These are phyloP conservation scores for Podospora pseudocomata DNA, from an alignment of 495 filamentous ascomycete species.

Conservation along the genomic window DNA sequence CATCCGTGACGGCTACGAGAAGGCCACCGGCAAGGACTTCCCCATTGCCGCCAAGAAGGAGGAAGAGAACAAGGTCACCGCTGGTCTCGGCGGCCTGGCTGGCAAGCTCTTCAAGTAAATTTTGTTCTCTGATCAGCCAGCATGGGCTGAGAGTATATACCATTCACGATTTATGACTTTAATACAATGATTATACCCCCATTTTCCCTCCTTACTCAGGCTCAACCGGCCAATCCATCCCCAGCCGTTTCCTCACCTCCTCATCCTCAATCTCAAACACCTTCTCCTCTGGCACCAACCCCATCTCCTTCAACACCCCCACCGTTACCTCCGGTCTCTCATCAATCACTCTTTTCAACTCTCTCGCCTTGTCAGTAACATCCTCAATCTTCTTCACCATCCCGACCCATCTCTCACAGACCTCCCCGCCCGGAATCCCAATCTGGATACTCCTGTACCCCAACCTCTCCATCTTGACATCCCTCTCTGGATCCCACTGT, in stretches of 20 bases:
- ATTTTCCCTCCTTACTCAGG: background rate
- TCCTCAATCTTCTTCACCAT: conserved; percentile 55
- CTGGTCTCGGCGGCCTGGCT: conserved; percentile 1
- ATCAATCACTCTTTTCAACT: conserved; percentile 44
- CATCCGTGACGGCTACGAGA: conserved; percentile 62
- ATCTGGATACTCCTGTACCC: conserved; percentile 58
- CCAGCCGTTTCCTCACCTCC: background rate
- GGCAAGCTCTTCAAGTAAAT: conserved; percentile 9
- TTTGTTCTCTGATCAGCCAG: background rate
- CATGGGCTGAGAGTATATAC: background rate
- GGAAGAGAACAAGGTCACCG: conserved; percentile 26
- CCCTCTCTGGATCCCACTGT: conserved; percentile 63
- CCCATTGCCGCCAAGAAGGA: conserved; percentile 57
- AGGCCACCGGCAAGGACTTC: conserved; percentile 56
- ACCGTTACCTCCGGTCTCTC: conserved; percentile 31
- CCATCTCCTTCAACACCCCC: conserved; percentile 39
- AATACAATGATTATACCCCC: background rate
- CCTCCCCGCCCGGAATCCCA: conserved; percentile 47
- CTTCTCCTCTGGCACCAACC: conserved; percentile 45
- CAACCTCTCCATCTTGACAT: conserved; percentile 39
- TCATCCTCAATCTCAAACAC: conserved; percentile 37
- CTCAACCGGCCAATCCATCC: conserved; percentile 4
- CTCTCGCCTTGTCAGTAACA: conserved; percentile 52
- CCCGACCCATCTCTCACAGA: conserved; percentile 41
- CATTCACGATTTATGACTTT: conserved; percentile 1